Percentiles rank a stretch among this genome's conserved stretches.
Conservation (phyloP, 768 basidiomycete genomes). For the Panaeolus papilionaceus region DNA sequence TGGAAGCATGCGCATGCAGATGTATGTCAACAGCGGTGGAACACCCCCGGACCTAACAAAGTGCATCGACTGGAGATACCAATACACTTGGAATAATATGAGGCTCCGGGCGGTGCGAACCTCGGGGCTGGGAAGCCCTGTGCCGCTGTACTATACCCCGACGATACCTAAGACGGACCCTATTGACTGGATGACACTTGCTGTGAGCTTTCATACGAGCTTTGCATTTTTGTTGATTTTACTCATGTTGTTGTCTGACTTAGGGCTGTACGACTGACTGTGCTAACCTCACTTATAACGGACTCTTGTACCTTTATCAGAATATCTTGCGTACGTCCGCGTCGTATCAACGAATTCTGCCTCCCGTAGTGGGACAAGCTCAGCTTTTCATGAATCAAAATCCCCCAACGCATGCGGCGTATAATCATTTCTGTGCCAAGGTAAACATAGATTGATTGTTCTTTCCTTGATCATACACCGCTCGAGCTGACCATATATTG, state of each 20-base stretch:
- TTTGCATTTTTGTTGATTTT: background rate
- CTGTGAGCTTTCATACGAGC: background rate
- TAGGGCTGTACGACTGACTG: background rate
- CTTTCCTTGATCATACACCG: too few species aligned
- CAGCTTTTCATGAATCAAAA: background rate
- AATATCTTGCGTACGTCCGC: background rate
- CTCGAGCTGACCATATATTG: background rate
- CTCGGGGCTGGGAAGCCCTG: background rate
- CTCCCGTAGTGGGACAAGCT: background rate
- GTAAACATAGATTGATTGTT: background rate
- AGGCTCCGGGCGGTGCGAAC: background rate
- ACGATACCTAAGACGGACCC: background rate
- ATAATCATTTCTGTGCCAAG: slow-evolving; percentile 1
- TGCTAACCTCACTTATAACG: too few species aligned
- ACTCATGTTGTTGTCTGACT: background rate
- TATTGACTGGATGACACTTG: background rate
- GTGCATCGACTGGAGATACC: background rate
- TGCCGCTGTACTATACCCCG: background rate
- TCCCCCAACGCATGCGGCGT: background rate
- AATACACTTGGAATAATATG: background rate
- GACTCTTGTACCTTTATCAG: background rate
- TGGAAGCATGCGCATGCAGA: background rate
- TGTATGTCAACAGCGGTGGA: background rate
- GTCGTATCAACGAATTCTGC: background rate
- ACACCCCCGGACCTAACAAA: background rate